Conservation (phyloP, 2,329 filamentous ascomycete species). For the Chaetomium sp. region DNA sequence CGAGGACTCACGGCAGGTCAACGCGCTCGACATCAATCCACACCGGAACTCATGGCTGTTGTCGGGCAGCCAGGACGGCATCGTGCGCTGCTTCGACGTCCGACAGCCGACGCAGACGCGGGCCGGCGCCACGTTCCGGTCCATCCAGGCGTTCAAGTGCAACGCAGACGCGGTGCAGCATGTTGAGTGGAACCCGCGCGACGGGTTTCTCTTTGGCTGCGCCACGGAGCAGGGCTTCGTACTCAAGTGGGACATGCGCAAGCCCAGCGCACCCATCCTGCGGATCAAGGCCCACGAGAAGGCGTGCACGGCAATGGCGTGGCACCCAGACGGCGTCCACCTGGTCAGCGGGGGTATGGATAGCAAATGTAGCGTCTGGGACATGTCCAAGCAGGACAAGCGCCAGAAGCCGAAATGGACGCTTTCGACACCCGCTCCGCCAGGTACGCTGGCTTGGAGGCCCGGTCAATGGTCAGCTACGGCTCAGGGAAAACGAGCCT, state of each 20-base stretch:
- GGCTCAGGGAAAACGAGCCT: slow-evolving; percentile 51
- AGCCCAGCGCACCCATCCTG: slow-evolving; percentile 45
- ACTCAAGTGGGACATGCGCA: slow-evolving; percentile 59
- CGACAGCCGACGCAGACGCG: slow-evolving; percentile 42
- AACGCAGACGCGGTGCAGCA: slow-evolving; percentile 53
- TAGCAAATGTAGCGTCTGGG: slow-evolving; percentile 58
- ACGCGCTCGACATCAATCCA: slow-evolving; percentile 57
- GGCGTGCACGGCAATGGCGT: slow-evolving; percentile 53
- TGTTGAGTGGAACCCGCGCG: slow-evolving; percentile 58
- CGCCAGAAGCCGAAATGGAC: slow-evolving; percentile 59
- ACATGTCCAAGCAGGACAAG: slow-evolving; percentile 54
- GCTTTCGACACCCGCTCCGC: slow-evolving; percentile 54
- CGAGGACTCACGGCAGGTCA: slow-evolving; percentile 58
- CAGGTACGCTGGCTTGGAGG: slow-evolving; percentile 55
- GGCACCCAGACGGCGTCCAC: slow-evolving; percentile 64
- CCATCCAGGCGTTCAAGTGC: slow-evolving; percentile 42
- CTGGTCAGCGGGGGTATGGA: slow-evolving; percentile 58
- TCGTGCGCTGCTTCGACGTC: slow-evolving; percentile 56
- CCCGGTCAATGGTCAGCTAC: slow-evolving; percentile 61
- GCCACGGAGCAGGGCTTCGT: slow-evolving; percentile 57
- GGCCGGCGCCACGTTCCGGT: slow-evolving; percentile 44
- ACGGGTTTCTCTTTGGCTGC: slow-evolving; percentile 57
- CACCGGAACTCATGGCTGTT: slow-evolving; percentile 51
- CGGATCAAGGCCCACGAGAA: slow-evolving; percentile 58
- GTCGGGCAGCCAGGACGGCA: slow-evolving; percentile 58